Conservation (phyloP, 2,329 filamentous ascomycete species). For the Fusarium tupiense region DNA sequence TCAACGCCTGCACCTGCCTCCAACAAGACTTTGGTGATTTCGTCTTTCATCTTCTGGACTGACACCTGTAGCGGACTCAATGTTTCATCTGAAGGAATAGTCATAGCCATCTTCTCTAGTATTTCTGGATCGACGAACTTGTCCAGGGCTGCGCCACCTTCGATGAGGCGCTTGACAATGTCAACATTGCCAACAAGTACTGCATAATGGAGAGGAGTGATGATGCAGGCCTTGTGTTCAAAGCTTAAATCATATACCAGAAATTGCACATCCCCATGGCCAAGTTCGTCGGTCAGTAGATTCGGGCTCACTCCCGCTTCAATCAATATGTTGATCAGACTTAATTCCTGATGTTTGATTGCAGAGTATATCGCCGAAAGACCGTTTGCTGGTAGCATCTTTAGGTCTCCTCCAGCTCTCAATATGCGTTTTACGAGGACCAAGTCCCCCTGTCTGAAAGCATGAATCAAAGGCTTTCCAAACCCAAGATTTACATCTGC, state of each 20-base stretch:
- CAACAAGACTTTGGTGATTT: neutral
- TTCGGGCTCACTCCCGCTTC: fast-evolving
- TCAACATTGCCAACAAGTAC: fast-evolving
- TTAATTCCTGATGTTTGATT: fast-evolving
- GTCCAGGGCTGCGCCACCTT: neutral
- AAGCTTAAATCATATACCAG: no score
- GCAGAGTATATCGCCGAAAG: fast-evolving
- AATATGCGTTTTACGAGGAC: conserved; percentile 44
- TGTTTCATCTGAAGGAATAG: fast-evolving
- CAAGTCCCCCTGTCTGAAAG: conserved; percentile 18
- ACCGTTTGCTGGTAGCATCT: neutral
- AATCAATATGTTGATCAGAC: neutral
- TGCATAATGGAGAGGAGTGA: fast-evolving
- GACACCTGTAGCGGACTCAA: neutral
- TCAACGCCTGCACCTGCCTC: neutral
- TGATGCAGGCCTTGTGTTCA: no score
- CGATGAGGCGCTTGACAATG: neutral
- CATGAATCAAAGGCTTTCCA: fast-evolving
- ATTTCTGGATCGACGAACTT: fast-evolving
- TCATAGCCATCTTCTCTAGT: fast-evolving
- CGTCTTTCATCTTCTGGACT: fast-evolving
- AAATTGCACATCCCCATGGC: fast-evolving
- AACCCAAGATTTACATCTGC: fast-evolving
- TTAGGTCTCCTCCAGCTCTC: conserved; percentile 42
- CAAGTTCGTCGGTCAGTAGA: fast-evolving